Base-by-base conservation (phyloP, 139 green algal species). In the Picochlorum costavermella region DNA sequence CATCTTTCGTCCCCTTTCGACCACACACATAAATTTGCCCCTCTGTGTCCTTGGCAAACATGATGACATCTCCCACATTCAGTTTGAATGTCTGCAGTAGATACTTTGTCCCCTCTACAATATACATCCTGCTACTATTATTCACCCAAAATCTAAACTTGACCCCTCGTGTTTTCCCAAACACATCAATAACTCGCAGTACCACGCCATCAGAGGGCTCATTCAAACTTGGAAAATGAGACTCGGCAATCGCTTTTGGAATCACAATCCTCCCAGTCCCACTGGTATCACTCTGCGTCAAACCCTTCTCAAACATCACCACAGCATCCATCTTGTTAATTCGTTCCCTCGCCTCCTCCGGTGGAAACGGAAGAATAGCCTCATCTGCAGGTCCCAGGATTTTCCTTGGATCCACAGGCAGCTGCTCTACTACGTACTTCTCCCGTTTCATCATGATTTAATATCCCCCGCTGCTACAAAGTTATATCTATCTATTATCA, bases 271-370 rank as follows among this genome's bases (percentile, higher is more conserved):
- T 48, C 5, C 77, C 77, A 2, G 61, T 60, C 8, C 67, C 64
- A 55, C 50, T 72, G 6, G 63, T 67, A 56, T 84, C 77, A 44
- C 67, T 76, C 14, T 59, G 63, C 8, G 77, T 84, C 5, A 84
- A 50, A 48, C 74, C 63, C 53, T 84, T 84, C 26, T 84, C 77
- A 45, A 84, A 84, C 17, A 78, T n/a, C 0, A 83, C n/a, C 20
- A 37, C 60, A 5, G 70, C 71, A n/a, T 51, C 53, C 25, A 75
- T 12, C 36, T 70, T 59, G 4, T 14, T 6, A 28, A 59, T 30
- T 33, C 50, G n/a, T n/a, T 28, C 25, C 50, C 33, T 30, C 0
- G 50, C 50, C n/a, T 59, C 50, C 33, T 59, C 50, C 20, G 50
- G 50, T 37, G 50, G 50, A 30, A 59, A 29, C n/a, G 50, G 50